Conservation (phyloP, 1,284 basidiomycete genomes). For the Apiotrichum mycotoxinovorans region DNA sequence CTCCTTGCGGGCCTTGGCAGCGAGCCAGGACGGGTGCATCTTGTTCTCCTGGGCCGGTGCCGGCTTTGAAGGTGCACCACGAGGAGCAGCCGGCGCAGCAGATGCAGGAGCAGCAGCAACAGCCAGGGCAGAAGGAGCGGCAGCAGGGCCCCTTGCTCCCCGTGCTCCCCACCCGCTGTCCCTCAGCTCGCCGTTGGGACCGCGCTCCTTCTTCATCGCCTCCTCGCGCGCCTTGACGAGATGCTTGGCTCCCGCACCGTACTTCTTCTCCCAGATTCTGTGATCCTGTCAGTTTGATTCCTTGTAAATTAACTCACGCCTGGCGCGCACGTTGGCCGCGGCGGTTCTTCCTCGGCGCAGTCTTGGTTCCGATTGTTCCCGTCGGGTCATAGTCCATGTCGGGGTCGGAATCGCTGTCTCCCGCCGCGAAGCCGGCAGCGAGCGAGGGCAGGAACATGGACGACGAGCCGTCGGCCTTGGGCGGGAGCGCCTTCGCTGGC, state of each 20-base stretch:
- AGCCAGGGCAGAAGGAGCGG: slow-evolving; percentile 1
- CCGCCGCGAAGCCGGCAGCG: slow-evolving; percentile 74
- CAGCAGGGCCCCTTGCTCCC: slow-evolving; percentile 1
- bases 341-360: slow-evolving; percentile 70
- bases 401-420: slow-evolving; percentile 67
- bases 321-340: slow-evolving; percentile 85
- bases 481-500: slow-evolving; percentile 3
- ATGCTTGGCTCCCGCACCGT: slow-evolving; percentile 84
- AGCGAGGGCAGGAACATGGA: slow-evolving; percentile 87
- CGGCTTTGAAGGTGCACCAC: slow-evolving; percentile 11
- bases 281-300: slow-evolving; percentile 5
- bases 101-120: slow-evolving; percentile 9
- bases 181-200: slow-evolving; percentile 13
- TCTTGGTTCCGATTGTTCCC: slow-evolving; percentile 52
- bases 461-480: slow-evolving; percentile 39
- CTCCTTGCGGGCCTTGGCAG: slow-evolving; percentile 73
- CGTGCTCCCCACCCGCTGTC: slow-evolving; percentile 21
- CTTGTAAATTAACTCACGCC: slow-evolving; percentile 62
- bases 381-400: slow-evolving; percentile 64
- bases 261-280: slow-evolving; percentile 98
- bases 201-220: slow-evolving; percentile 19
- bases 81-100: slow-evolving; percentile 1
- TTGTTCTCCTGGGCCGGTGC: slow-evolving; percentile 11
- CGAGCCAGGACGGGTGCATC: slow-evolving; percentile 90
- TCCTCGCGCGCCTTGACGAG: slow-evolving; percentile 61